phyloP scores from a whole-genome alignment of 345 rosid genomes.

The Salix koriyanagi region DNA sequence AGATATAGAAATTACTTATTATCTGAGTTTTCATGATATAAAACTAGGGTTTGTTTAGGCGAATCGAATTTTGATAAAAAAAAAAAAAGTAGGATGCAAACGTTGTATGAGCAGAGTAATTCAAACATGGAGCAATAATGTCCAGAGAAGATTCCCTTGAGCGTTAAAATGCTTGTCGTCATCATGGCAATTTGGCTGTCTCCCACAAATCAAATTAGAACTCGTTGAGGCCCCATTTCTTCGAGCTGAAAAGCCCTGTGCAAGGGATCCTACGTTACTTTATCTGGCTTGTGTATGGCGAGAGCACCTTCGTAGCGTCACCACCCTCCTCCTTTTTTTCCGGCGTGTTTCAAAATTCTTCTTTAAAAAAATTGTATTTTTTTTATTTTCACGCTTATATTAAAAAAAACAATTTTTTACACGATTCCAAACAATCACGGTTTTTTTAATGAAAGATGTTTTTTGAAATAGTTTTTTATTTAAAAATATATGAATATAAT shows the following conservation, averaged over 20 bases:
- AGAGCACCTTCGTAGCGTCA: not conserved
- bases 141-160: not conserved
- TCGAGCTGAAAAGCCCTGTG: not conserved
- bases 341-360: too few relatives aligned
- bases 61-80: constrained; percentile 4
- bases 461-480: too few relatives aligned
- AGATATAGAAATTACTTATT: not conserved
- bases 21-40: not conserved
- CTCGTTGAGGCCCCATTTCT: not conserved
- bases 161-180: not conserved
- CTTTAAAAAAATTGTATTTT: too few relatives aligned
- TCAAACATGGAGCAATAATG: not conserved
- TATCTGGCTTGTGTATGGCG: not conserved
- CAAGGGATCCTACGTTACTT: constrained; percentile 10
- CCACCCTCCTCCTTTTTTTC: not conserved
- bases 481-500: too few relatives aligned
- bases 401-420: too few relatives aligned
- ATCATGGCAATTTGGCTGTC: not conserved
- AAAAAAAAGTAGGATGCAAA: not conserved
- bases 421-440: too few relatives aligned
- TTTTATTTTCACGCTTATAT: too few relatives aligned
- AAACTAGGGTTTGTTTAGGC: not conserved
- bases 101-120: not conserved
- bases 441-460: too few relatives aligned
- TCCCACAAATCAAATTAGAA: not conserved